These are phyloP conservation scores for Phytopythium vexans DNA, from an alignment of 352 stramenopile genomes.

Conservation along the genomic window DNA sequence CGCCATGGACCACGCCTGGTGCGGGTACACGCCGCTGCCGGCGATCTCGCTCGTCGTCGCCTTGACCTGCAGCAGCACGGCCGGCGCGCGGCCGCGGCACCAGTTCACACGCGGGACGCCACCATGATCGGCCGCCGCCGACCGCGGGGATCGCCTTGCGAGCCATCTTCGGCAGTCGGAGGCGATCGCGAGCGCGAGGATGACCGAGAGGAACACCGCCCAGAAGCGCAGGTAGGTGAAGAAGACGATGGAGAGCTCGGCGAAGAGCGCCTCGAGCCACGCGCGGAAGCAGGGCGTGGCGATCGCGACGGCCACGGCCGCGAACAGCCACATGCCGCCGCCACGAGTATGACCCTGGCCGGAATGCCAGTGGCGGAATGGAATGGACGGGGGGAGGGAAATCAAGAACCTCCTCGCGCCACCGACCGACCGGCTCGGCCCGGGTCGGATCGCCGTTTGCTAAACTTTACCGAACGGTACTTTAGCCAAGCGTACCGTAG, in stretches of 20 bases:
- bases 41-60: constrained; percentile 36
- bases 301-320: constrained; percentile 47
- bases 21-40: constrained; percentile 35
- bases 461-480: too few species aligned
- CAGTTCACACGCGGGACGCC: constrained; percentile 19
- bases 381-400: too few species aligned
- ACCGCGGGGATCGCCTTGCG: background rate
- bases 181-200: constrained; percentile 30
- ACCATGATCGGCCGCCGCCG: background rate
- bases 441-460: too few species aligned
- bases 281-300: constrained; percentile 48
- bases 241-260: constrained; percentile 61
- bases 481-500: too few species aligned
- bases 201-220: constrained; percentile 13
- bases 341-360: too few species aligned
- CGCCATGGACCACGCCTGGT: constrained; percentile 33
- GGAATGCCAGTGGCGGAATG: too few species aligned
- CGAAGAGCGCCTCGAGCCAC: constrained; percentile 56
- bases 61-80: constrained; percentile 32
- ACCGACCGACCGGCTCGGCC: too few species aligned
- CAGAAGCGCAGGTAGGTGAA: constrained; percentile 47
- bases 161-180: constrained; percentile 23
- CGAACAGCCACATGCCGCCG: constrained; percentile 54
- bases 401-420: too few species aligned
- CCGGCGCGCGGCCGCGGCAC: constrained; percentile 13